Conservation (phyloP, 202 grass and related monocot genomes). For the Cymbopogon flexuosus region DNA sequence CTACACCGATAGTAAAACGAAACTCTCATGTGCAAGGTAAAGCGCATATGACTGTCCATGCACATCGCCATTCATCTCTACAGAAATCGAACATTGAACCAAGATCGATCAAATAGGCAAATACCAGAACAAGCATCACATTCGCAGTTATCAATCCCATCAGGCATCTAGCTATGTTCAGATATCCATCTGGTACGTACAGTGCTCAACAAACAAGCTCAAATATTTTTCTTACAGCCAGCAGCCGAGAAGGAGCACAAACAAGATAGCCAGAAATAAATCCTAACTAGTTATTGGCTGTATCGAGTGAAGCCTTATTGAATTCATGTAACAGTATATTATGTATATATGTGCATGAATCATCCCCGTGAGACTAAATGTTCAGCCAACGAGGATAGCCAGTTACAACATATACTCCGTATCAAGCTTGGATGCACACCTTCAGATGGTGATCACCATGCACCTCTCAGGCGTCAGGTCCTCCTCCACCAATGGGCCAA, state of each 20-base stretch:
- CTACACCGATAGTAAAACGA: no score
- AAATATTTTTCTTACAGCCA: background rate
- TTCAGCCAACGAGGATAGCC: background rate
- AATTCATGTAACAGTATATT: background rate
- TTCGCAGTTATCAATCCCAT: background rate
- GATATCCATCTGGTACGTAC: background rate
- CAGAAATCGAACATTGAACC: background rate
- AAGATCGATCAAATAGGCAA: background rate
- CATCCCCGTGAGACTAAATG: background rate
- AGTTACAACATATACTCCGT: background rate
- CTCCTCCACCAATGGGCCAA: slow-evolving; percentile 30
- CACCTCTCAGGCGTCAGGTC: slow-evolving; percentile 49
- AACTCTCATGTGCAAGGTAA: no score
- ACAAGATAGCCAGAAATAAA: background rate
- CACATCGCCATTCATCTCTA: no score
- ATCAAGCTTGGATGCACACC: background rate
- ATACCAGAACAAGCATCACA: background rate
- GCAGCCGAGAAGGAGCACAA: background rate
- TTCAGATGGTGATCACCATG: slow-evolving; percentile 66
- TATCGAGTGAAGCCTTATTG: background rate
- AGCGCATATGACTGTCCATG: no score
- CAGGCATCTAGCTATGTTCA: background rate
- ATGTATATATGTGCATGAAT: slow-evolving; percentile 22
- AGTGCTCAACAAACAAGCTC: background rate
- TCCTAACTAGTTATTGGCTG: background rate